A percentile compares a stretch with the other conserved stretches of the same genome.
phyloP scores from a whole-genome alignment of 1,139 yeast species.

The Tardiomyces blankii region DNA sequence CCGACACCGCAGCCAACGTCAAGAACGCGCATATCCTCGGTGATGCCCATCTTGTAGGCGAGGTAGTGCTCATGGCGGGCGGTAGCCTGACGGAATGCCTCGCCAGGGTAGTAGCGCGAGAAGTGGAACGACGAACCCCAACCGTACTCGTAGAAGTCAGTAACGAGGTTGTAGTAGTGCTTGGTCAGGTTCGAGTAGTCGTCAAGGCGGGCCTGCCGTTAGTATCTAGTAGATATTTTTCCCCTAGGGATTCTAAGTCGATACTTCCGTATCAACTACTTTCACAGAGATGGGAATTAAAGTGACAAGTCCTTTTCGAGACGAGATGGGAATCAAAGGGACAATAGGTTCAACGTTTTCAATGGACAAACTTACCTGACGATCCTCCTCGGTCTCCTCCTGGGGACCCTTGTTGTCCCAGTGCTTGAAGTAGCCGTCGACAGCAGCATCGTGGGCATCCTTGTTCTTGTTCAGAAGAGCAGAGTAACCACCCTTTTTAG shows the following conservation, averaged over 20 bases:
- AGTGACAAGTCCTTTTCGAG: no score
- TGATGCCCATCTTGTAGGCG: conserved; percentile 75
- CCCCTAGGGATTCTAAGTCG: no score
- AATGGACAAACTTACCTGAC: conserved; percentile 9
- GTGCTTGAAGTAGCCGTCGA: conserved; percentile 85
- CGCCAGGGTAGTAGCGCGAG: conserved; percentile 87
- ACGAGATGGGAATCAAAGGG: no score
- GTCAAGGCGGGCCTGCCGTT: conserved; percentile 46
- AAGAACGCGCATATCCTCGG: conserved; percentile 73
- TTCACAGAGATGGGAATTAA: no score
- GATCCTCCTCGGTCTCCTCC: conserved; percentile 63
- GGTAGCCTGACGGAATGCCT: conserved; percentile 85
- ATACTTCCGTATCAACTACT: no score
- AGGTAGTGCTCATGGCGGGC: conserved; percentile 96
- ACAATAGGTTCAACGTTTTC: no score
- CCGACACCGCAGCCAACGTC: conserved; percentile 99
- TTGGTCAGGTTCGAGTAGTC: conserved; percentile 89
- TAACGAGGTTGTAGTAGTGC: conserved; percentile 92
- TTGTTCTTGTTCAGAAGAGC: conserved; percentile 71
- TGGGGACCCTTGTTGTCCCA: conserved; percentile 53
- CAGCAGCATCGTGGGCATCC: conserved; percentile 74
- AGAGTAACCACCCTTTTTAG: conserved; percentile 55
- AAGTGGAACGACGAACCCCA: conserved; percentile 99
- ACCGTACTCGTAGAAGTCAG: conserved; percentile 96
- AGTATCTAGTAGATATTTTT: no score